Conservation (phyloP, 495 filamentous ascomycete species). For the Penicillium riverlandense region DNA sequence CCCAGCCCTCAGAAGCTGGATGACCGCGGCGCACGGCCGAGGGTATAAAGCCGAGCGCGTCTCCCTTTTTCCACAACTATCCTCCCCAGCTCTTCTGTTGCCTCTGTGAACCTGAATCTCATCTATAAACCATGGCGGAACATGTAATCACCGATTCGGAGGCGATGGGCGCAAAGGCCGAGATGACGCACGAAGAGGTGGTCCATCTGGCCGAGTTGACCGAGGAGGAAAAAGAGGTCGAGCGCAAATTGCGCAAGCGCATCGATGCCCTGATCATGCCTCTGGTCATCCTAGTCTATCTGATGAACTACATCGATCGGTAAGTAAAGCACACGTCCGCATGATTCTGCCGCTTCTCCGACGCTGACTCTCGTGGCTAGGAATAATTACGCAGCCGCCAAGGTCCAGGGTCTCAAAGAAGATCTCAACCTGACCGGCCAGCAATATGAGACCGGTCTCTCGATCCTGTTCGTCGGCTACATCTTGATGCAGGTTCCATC, state of each 20-base stretch:
- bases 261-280: constrained; percentile 51
- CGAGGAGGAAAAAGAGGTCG: constrained; percentile 35
- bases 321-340: constrained; percentile 4
- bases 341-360: background rate
- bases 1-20: too few species aligned
- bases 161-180: constrained; percentile 31
- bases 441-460: constrained; percentile 43
- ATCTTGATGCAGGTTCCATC: constrained; percentile 52
- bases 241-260: constrained; percentile 39
- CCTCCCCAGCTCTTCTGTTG: too few species aligned
- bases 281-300: constrained; percentile 46
- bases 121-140: constrained; percentile 10
- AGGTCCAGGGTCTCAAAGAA: constrained; percentile 43
- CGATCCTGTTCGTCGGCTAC: constrained; percentile 48
- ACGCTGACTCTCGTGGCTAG: constrained; percentile 14
- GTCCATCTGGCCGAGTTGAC: constrained; percentile 31
- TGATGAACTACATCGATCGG: constrained; percentile 53
- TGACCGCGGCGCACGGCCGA: too few species aligned
- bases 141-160: constrained; percentile 28
- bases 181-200: constrained; percentile 36
- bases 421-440: constrained; percentile 32
- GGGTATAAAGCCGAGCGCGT: too few species aligned
- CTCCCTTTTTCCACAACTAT: too few species aligned
- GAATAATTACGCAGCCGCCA: constrained; percentile 51
- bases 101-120: too few species aligned